Conservation (phyloP, 2,329 filamentous ascomycete species). For the Helotiales sp. region DNA sequence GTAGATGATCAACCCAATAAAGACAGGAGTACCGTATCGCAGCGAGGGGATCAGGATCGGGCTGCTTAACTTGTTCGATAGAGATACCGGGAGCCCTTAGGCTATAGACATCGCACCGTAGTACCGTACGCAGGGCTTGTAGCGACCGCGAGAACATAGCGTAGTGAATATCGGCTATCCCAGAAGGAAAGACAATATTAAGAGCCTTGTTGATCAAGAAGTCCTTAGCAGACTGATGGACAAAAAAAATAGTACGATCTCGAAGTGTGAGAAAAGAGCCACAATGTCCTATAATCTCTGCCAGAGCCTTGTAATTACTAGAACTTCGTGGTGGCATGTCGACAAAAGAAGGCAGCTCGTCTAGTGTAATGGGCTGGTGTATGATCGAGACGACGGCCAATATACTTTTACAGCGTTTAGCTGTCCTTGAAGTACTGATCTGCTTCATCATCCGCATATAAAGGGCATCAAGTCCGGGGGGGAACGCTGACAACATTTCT, state of each 20-base stretch:
- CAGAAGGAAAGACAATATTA: no score
- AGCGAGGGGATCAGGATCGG: no score
- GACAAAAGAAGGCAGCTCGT: slow-evolving; percentile 29
- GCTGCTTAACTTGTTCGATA: no score
- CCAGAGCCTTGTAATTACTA: slow-evolving; percentile 44
- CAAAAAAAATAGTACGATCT: slow-evolving; percentile 36
- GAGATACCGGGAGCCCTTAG: no score
- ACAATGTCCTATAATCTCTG: slow-evolving; percentile 39
- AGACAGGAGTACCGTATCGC: no score
- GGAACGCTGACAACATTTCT: slow-evolving; percentile 34
- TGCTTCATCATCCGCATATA: slow-evolving; percentile 39
- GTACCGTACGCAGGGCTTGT: no score
- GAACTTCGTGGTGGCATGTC: slow-evolving; percentile 23
- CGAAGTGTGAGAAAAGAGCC: slow-evolving; percentile 44
- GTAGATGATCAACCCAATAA: no score
- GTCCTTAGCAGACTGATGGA: slow-evolving; percentile 44
- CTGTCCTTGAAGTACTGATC: slow-evolving; percentile 32
- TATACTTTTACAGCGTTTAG: slow-evolving; percentile 30
- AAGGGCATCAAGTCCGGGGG: slow-evolving; percentile 35
- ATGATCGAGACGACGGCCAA: slow-evolving; percentile 26
- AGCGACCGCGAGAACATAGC: no score
- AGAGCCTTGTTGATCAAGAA: no score
- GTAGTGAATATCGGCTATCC: no score
- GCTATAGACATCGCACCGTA: no score
- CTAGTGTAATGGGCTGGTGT: slow-evolving; percentile 24